phyloP scores from a whole-genome alignment of 192 early-diverging fungal species.

The Coemansia erecta region DNA sequence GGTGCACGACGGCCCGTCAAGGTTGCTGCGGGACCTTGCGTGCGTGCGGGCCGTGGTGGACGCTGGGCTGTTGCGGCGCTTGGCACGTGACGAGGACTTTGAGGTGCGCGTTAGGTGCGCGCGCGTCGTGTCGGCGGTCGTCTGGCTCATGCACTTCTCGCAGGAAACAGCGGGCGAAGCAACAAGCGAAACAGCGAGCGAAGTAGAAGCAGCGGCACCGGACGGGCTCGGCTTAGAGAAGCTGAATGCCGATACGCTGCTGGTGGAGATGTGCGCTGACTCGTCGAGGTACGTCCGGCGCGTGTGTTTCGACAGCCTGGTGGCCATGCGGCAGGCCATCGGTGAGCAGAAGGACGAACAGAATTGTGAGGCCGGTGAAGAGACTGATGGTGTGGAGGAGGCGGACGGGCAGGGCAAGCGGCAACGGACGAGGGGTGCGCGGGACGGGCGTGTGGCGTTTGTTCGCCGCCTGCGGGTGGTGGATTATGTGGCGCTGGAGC shows the following conservation, averaged over 20 bases:
- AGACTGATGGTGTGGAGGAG: too few species aligned
- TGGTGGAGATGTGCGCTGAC: slow-evolving; percentile 45
- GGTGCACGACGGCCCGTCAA: not conserved
- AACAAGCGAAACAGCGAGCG: too few species aligned
- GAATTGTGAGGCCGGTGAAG: too few species aligned
- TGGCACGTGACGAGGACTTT: slow-evolving; percentile 38
- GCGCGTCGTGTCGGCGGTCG: slow-evolving; percentile 13
- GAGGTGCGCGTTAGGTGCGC: slow-evolving; percentile 50
- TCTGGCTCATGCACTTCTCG: slow-evolving; percentile 11
- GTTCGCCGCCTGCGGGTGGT: slow-evolving; percentile 17
- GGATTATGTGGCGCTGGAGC: slow-evolving; percentile 34
- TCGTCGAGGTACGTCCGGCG: slow-evolving; percentile 48
- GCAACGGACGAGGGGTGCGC: not conserved
- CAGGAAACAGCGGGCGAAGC: too few species aligned
- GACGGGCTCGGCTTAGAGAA: too few species aligned
- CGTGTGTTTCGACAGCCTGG: slow-evolving; percentile 28
- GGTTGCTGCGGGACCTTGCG: too few species aligned
- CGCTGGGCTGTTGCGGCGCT: slow-evolving; percentile 15
- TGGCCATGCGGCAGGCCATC: slow-evolving; percentile 9
- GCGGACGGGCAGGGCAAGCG: not conserved
- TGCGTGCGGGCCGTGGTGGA: slow-evolving; percentile 23
- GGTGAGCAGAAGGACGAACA: too few species aligned
- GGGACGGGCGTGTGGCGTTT: slow-evolving; percentile 1
- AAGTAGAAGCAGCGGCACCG: too few species aligned
- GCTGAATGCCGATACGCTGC: slow-evolving; percentile 19